Base-by-base conservation (phyloP, 2,329 filamentous ascomycete species). In the Colletotrichum karsti region DNA sequence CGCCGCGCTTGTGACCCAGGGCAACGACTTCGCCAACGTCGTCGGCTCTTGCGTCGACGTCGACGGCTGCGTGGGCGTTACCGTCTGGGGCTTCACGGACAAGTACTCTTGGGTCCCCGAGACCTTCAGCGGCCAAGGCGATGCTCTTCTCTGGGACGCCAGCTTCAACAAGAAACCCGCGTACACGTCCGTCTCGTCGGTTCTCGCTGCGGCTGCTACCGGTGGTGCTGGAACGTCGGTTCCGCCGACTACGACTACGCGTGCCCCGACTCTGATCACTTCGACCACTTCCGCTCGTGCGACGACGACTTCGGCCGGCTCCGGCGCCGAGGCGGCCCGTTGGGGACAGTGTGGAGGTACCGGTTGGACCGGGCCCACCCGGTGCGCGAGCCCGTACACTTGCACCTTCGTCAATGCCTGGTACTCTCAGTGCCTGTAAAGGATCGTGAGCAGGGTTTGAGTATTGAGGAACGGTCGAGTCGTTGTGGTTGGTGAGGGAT, bases 71-170 rank as follows among this genome's bases (percentile, higher is more conserved):
- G 78, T 85, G 9, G 83, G 82, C 24, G 74, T 85, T 10, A 83
- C 82, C 1, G 73, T 82, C 54, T 84, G 82, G 82, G 80, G 81
- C 69, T 78, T 80, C 63, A 78, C 76, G 2, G 82, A 84, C 71
- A 75, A 75, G 71, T 76, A 80, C 70, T 76, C 73, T 70, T 80
- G 78, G 78, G 72, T 83, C 7, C 80, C 80, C 3, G 39, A 63
- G 6, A 79, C 76, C 13, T 84, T 83, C 60, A 71, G 73, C 5
- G 82, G 82, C 1, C 71, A 76, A 12, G 82, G 82, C 1, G 78
- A 80, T 13, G 82, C 81, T 22, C 78, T 80, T 28, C 71, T 83
- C 20, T 83, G 75, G 64, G 78, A 80, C 20, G 72, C 73, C 10
- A 74, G 79, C 55, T 78, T 77, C 55, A 71, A 74, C 53, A 79